A percentile compares a stretch with the other conserved stretches of the same genome.
Evolutionary conservation across 345 rosid genomes (phyloP).

Genomic region (Salix udensis): DNA sequence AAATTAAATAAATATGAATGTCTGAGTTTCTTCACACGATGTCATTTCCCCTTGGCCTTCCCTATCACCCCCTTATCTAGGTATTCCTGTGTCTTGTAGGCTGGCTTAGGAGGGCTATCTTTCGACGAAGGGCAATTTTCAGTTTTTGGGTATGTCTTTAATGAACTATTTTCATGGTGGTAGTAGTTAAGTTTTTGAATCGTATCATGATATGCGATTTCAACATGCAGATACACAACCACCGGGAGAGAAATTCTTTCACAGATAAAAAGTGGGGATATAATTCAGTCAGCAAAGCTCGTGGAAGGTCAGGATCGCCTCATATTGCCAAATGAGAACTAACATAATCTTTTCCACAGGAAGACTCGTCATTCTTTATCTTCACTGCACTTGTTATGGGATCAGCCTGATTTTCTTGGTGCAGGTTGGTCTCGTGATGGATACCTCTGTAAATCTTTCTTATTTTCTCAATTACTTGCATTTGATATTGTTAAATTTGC

Average conservation of each 20-base stretch:
- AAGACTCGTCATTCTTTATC: not conserved
- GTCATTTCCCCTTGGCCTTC: no score
- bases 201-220: not conserved
- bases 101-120: slow-evolving; percentile 93
- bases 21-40: not conserved
- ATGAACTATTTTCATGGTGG: not conserved
- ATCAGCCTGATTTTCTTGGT: slow-evolving; percentile 13
- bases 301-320: slow-evolving; percentile 78
- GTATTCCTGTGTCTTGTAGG: slow-evolving; percentile 30
- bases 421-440: not conserved
- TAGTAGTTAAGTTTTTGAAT: not conserved
- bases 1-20: not conserved
- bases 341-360: not conserved
- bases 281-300: slow-evolving; percentile 65
- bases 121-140: slow-evolving; percentile 95
- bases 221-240: slow-evolving; percentile 52
- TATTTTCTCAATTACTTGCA: not conserved
- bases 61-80: not conserved
- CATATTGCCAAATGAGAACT: slow-evolving; percentile 51
- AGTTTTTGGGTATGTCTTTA: slow-evolving; percentile 62
- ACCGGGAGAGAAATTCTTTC: slow-evolving; percentile 68
- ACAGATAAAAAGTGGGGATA: slow-evolving; percentile 78
- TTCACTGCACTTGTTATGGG: not conserved
- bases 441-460: not conserved
- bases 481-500: no score